A percentile compares a stretch with the other conserved stretches of the same genome.
Evolutionary conservation across 306 rosid species (phyloP).

Genomic region (Castanea crenata): DNA sequence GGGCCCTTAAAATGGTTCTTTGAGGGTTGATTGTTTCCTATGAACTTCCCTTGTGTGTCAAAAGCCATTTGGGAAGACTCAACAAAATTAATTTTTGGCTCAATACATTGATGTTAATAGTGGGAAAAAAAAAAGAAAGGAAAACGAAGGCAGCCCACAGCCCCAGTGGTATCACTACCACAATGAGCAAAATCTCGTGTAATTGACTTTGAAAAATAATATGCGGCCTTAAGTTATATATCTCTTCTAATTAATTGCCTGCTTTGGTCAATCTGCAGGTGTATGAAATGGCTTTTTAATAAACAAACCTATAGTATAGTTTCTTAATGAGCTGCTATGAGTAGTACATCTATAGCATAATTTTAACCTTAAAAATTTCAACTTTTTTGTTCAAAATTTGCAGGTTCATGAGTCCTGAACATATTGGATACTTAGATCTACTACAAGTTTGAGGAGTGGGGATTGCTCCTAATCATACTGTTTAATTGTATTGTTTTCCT

Average conservation of each 20-base stretch:
- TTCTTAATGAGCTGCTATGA: slow-evolving; percentile 1
- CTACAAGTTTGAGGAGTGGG: slow-evolving; percentile 67
- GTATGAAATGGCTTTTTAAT: neutral
- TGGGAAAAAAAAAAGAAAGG: neutral
- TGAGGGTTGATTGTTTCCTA: too few species aligned
- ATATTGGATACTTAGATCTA: slow-evolving; percentile 69
- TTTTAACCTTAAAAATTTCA: neutral
- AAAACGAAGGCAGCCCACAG: neutral
- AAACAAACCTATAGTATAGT: neutral
- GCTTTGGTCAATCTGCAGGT: neutral
- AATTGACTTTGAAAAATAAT: neutral
- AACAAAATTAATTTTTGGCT: too few species aligned
- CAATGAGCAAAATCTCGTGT: neutral
- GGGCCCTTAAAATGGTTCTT: too few species aligned
- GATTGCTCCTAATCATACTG: slow-evolving; percentile 43
- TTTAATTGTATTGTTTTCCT: neutral
- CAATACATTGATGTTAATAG: too few species aligned
- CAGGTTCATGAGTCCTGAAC: slow-evolving; percentile 69
- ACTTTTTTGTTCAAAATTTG: slow-evolving; percentile 15
- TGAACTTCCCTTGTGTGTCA: too few species aligned
- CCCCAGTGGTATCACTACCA: neutral
- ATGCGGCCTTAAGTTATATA: neutral
- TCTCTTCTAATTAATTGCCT: neutral
- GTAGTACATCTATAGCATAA: neutral
- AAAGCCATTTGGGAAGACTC: too few species aligned